Conservation (phyloP, 257 asterid genomes). For the Coffea eugenioides region DNA sequence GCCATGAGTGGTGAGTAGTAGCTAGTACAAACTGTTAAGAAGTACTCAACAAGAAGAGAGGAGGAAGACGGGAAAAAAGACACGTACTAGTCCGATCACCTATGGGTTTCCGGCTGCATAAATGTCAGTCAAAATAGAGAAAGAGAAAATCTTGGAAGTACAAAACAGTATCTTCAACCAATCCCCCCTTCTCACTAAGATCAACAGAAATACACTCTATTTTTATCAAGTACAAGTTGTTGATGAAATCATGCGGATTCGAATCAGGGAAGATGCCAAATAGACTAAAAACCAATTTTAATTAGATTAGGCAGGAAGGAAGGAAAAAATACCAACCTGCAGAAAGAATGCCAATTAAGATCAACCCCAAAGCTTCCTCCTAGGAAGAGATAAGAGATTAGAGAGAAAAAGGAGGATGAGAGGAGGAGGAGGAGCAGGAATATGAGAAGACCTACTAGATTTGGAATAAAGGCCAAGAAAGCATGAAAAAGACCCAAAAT, state of each 20-base stretch:
- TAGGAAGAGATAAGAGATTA: conserved; percentile 12
- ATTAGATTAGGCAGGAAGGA: no score
- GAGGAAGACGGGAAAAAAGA: conserved; percentile 9
- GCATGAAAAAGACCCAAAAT: not conserved
- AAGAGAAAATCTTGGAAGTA: conserved; percentile 31
- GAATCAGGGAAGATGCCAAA: not conserved
- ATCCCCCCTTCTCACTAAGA: conserved; percentile 26
- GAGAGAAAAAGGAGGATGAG: not conserved
- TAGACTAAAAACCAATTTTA: not conserved
- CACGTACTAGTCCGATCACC: no score
- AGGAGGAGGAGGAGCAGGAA: not conserved
- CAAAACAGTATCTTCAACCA: conserved; percentile 29
- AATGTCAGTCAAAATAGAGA: conserved; percentile 10
- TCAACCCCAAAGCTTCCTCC: conserved; percentile 37
- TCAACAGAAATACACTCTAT: not conserved
- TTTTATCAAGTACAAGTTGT: not conserved
- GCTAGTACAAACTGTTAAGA: not conserved
- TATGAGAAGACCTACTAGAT: not conserved
- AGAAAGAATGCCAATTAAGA: not conserved
- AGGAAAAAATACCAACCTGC: not conserved
- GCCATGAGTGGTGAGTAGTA: not conserved
- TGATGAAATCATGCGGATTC: not conserved
- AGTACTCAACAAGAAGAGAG: not conserved
- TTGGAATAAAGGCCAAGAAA: not conserved
- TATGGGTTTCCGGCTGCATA: not conserved